Evolutionary conservation across 345 rosid species (phyloP), one percentile per base, ranked within the genome.

Genomic region (Hibiscus trionum): DNA sequence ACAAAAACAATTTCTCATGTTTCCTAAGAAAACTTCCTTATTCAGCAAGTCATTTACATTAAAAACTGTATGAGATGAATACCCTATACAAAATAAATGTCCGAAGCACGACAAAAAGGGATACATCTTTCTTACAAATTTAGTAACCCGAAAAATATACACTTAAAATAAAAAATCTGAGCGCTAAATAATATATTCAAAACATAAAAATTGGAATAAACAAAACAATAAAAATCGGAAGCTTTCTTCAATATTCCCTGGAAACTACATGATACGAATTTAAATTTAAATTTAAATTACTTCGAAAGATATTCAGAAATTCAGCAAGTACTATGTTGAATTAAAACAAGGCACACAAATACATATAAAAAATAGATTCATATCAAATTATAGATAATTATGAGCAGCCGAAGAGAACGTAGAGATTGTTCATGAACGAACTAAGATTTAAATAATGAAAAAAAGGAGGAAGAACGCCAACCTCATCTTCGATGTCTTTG

Each of bases 401-500:
- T 0, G 3, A 12, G 3, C 37, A 57, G 33, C 26, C n/a, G 24
- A 74, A 37, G 12, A 15, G 55, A 62, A 15, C 6, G 19, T 5
- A 33, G 44, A 27, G 21, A 62, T 62, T 29, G 9, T 27, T 66
- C 42, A 31, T 47, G 24, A 64, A 64, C 62, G 24, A 64, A 64
- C 62, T 21, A 42, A 66, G 19, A 37, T 17, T 31, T 7, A 53
- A 52, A 47, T 7, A 58, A 55, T 55, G 11, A 11, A 26, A 27
- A 26, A 1, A 14, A n/a, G 4, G 4, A 7, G 19, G 49, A 47
- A 58, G 21, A 75, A 72, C 56, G 16, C 53, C 61, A 69, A 87
- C 96, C 89, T 90, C 93, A 87, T 90, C 96, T 84, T 90, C 96
- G 78, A 90, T 90, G 79, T 90, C 96, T 79, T 90, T 90, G 88